Evolutionary conservation across 2,329 filamentous ascomycete species (phyloP).

Genomic region (Helminthosporium solani): DNA sequence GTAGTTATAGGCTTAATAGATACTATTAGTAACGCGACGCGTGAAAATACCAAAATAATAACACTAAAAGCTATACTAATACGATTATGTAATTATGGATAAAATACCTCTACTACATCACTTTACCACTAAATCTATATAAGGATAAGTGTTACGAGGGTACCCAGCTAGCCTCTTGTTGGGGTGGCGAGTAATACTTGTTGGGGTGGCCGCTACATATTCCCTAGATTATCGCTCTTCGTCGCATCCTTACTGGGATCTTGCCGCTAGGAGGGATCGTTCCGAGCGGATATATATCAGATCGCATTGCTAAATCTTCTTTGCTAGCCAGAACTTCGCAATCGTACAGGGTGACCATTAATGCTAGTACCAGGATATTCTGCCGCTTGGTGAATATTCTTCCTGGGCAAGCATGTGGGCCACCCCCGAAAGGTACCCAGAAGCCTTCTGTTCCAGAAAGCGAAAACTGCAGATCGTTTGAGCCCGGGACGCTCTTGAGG

Average conservation of each 20-base stretch:
- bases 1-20: no score
- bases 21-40: no score
- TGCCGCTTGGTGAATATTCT: slow-evolving; percentile 42
- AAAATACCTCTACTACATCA: no score
- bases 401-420: slow-evolving; percentile 38
- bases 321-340: slow-evolving; percentile 8
- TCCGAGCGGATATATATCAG: no score
- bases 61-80: no score
- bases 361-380: slow-evolving; percentile 30
- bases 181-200: no score
- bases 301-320: slow-evolving; percentile 7
- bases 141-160: no score
- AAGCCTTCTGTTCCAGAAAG: slow-evolving; percentile 29
- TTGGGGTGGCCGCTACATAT: no score
- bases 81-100: no score
- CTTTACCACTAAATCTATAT: no score
- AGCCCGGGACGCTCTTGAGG: slow-evolving; percentile 11
- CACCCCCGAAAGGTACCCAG: slow-evolving; percentile 41
- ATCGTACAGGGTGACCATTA: slow-evolving; percentile 26
- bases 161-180: no score
- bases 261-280: slow-evolving; percentile 10
- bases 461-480: slow-evolving; percentile 18
- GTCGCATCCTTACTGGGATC: slow-evolving; percentile 6
- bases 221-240: background rate
- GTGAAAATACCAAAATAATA: no score